Conservation (phyloP, 2,329 filamentous ascomycete genomes). For the Eutypa lata region DNA sequence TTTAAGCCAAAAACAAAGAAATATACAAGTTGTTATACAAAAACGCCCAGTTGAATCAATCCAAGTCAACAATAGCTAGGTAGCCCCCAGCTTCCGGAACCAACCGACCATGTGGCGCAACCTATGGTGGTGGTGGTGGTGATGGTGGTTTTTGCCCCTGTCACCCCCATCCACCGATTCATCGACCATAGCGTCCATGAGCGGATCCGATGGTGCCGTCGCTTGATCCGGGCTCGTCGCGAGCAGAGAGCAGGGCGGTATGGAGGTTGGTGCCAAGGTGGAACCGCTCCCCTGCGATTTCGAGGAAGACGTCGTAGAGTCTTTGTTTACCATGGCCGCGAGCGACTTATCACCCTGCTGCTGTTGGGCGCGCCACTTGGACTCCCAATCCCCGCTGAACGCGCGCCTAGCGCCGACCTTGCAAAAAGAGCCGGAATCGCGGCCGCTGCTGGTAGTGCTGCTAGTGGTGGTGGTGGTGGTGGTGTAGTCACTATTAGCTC, state of each 20-base stretch:
- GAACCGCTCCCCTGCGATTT: constrained; percentile 4
- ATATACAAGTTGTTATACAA: too few species aligned
- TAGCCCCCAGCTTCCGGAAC: too few species aligned
- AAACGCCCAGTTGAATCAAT: too few species aligned
- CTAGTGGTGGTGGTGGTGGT: constrained; percentile 4
- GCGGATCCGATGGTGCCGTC: neutral
- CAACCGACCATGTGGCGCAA: too few species aligned
- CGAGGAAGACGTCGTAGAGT: constrained; percentile 1
- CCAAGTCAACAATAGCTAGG: too few species aligned
- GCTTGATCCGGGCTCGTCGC: too few species aligned
- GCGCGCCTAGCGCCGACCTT: constrained; percentile 14
- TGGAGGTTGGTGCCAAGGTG: constrained; percentile 8
- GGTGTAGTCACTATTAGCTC: constrained; percentile 6
- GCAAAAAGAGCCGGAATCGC: neutral
- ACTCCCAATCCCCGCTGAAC: constrained; percentile 27
- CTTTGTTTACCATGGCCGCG: constrained; percentile 11
- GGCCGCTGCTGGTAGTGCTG: constrained; percentile 6
- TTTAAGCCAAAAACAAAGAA: too few species aligned
- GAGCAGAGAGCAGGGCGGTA: neutral
- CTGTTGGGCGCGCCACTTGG: constrained; percentile 13
- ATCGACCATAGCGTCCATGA: neutral
- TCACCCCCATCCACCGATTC: too few species aligned
- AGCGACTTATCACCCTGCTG: constrained; percentile 13
- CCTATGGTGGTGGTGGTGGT: too few species aligned
- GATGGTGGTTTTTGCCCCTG: too few species aligned